These are phyloP conservation scores for Pseudophaeomoniella oleicola DNA, from an alignment of 2,329 filamentous ascomycete genomes.

Conservation along the genomic window DNA sequence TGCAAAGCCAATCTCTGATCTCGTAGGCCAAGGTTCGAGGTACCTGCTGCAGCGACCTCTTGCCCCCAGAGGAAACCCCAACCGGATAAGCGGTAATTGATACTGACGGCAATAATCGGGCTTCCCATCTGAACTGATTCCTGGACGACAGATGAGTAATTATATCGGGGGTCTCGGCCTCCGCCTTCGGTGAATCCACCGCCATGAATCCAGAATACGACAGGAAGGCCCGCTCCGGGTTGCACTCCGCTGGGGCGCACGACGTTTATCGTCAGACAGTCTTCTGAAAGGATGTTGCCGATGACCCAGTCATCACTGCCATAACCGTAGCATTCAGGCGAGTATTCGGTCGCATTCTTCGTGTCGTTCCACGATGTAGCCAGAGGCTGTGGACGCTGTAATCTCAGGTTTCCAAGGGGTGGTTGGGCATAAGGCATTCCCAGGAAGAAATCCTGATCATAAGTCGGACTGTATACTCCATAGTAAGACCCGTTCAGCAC, in stretches of 20 bases:
- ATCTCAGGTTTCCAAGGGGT: conserved; percentile 19
- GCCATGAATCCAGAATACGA: conserved; percentile 7
- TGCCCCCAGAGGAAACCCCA: conserved; percentile 20
- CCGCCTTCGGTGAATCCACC: conserved; percentile 8
- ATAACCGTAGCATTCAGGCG: not conserved
- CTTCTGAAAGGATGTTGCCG: conserved; percentile 6
- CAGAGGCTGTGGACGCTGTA: conserved; percentile 1
- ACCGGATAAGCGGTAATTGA: conserved; percentile 17
- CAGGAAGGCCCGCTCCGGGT: conserved; percentile 2
- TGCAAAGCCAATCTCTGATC: conserved; percentile 45
- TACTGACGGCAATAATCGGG: conserved; percentile 19
- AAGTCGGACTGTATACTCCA: conserved; percentile 22
- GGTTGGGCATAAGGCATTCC: conserved; percentile 38
- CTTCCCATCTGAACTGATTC: conserved; percentile 4
- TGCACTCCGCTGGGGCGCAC: conserved; percentile 6
- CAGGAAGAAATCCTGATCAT: conserved; percentile 5
- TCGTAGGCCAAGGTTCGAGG: conserved; percentile 29
- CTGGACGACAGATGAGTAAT: conserved; percentile 4
- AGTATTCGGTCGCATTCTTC: conserved; percentile 1
- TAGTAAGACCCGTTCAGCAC: conserved; percentile 31
- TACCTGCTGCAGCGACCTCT: conserved; percentile 18
- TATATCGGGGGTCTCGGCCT: conserved; percentile 5
- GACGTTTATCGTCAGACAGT: conserved; percentile 13
- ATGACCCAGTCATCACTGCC: conserved; percentile 12
- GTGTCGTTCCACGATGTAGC: not conserved